A percentile compares a stretch with the other conserved stretches of the same genome.
Evolutionary conservation across 208 protist species (phyloP).

Genomic region (Wallacemonas sp.): DNA sequence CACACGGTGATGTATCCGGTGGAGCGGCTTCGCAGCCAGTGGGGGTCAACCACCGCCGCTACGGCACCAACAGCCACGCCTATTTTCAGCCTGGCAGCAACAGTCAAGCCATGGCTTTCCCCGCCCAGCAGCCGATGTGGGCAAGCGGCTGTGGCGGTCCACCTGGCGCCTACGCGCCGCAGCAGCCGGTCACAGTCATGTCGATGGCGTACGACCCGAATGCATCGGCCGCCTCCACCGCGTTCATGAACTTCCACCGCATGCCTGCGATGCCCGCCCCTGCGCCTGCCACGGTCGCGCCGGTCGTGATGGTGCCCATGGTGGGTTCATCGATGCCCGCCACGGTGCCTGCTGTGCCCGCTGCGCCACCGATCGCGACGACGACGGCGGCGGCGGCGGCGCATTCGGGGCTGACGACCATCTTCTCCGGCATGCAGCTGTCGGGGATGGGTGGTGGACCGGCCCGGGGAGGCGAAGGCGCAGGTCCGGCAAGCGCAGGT

Average conservation of each 20-base stretch:
- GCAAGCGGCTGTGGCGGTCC: background rate
- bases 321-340: background rate
- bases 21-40: no score
- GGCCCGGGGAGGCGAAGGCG: no score
- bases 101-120: background rate
- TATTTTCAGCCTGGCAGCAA: no score
- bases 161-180: background rate
- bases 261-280: background rate
- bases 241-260: background rate
- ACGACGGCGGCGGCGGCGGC: background rate
- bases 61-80: background rate
- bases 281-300: no score
- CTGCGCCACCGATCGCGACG: background rate
- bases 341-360: background rate
- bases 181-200: background rate
- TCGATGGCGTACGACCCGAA: background rate
- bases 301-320: background rate
- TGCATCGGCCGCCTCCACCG: background rate
- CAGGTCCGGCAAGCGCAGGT: no score
- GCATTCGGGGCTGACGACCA: background rate
- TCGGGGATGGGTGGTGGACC: no score
- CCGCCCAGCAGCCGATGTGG: background rate
- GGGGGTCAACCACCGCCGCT: background rate
- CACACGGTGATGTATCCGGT: no score
- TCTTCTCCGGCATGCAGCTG: background rate